Evolutionary conservation across 805 yeast species (phyloP).

Genomic region (Blastobotrys muscicola): DNA sequence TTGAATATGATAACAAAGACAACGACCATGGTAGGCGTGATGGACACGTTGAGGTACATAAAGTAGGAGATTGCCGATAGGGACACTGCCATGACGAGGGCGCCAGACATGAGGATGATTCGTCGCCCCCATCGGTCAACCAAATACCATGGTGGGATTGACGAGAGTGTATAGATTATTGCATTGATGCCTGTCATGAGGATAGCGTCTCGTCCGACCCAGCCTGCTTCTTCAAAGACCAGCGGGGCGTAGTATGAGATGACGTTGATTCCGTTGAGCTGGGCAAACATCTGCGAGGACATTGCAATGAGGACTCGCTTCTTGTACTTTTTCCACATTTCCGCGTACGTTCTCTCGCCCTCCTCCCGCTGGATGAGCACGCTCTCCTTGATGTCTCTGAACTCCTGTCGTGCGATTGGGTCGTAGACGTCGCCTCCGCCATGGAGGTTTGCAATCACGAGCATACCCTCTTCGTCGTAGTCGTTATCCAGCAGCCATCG

Average conservation of each 20-base stretch:
- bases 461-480: slow-evolving; percentile 67
- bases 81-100: slow-evolving; percentile 68
- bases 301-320: slow-evolving; percentile 78
- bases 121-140: slow-evolving; percentile 90
- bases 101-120: slow-evolving; percentile 72
- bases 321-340: slow-evolving; percentile 68
- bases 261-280: slow-evolving; percentile 86
- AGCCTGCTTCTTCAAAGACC: slow-evolving; percentile 91
- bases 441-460: slow-evolving; percentile 75
- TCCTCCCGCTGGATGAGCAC: slow-evolving; percentile 69
- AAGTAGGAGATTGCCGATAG: slow-evolving; percentile 56
- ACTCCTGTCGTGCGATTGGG: slow-evolving; percentile 61
- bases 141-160: slow-evolving; percentile 84
- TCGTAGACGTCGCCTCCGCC: slow-evolving; percentile 69
- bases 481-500: slow-evolving; percentile 84
- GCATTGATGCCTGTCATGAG: slow-evolving; percentile 82
- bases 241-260: slow-evolving; percentile 89
- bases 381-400: slow-evolving; percentile 69
- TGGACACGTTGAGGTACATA: slow-evolving; percentile 38
- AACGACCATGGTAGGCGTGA: slow-evolving; percentile 67
- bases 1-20: slow-evolving; percentile 68
- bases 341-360: slow-evolving; percentile 65
- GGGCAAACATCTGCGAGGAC: slow-evolving; percentile 88
- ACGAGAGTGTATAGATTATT: slow-evolving; percentile 49
- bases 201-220: slow-evolving; percentile 81